A percentile compares a stretch with the other conserved stretches of the same genome.
Evolutionary conservation across 2,329 filamentous ascomycete species (phyloP).

Genomic region (Neofusicoccum cordaticola): DNA sequence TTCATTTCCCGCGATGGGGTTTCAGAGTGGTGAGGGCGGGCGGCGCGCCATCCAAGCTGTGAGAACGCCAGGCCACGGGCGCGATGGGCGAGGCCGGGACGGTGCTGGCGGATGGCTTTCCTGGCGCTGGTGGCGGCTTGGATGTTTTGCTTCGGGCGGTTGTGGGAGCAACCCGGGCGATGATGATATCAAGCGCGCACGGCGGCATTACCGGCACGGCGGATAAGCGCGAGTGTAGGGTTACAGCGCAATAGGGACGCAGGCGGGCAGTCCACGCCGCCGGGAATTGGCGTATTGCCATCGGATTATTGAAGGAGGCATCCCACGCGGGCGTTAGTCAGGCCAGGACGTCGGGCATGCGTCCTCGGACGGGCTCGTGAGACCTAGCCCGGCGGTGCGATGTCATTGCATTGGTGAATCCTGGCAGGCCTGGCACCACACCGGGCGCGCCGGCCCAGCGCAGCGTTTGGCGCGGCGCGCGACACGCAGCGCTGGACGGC

Average conservation of each 20-base stretch:
- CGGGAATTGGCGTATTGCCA: background rate
- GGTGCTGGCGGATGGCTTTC: background rate
- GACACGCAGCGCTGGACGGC: background rate
- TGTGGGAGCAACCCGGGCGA: constrained; percentile 1
- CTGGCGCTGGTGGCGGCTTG: background rate
- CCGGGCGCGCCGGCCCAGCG: background rate
- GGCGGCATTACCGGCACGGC: background rate
- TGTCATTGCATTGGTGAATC: background rate
- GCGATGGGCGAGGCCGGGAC: background rate
- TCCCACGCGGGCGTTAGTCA: constrained; percentile 10
- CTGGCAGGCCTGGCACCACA: background rate
- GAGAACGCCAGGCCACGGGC: background rate
- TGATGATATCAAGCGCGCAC: constrained; percentile 3
- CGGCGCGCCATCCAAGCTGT: constrained; percentile 7
- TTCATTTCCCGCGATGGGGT: constrained; percentile 28
- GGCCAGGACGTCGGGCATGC: background rate
- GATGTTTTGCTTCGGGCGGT: constrained; percentile 4
- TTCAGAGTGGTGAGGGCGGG: constrained; percentile 25
- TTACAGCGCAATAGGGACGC: background rate
- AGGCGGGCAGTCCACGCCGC: background rate
- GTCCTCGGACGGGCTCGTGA: background rate
- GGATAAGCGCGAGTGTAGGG: constrained; percentile 11
- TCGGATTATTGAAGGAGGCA: background rate
- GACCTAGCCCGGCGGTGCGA: background rate
- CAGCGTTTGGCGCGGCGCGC: no score